phyloP scores from a whole-genome alignment of 345 rosid genomes.

The Arabidopsis thaliana region TAIR10.1 NC_003070.9:20404501-20405000 shows the following conservation, averaged over 20 bases:
- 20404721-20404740: not conserved
- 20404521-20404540: constrained; percentile 22
- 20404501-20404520: constrained; percentile 22
- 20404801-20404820: not conserved
- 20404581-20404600: constrained; percentile 15
- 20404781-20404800: not conserved
- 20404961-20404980: no score
- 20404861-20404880: no score
- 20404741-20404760: constrained; percentile 23
- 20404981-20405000: no score
- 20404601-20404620: not conserved
- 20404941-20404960: no score
- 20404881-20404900: no score
- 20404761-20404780: constrained; percentile 22
- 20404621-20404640: constrained; percentile 12
- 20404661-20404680: constrained; percentile 18
- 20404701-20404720: constrained; percentile 24
- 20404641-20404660: constrained; percentile 33
- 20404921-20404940: no score
- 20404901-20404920: no score
- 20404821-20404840: not conserved
- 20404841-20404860: not conserved
- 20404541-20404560: constrained; percentile 13
- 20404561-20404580: constrained; percentile 10
- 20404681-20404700: constrained; percentile 22